Evolutionary conservation across 2,329 filamentous ascomycete genomes (phyloP).

Genomic region (Phaeophleospora eucalypticola): DNA sequence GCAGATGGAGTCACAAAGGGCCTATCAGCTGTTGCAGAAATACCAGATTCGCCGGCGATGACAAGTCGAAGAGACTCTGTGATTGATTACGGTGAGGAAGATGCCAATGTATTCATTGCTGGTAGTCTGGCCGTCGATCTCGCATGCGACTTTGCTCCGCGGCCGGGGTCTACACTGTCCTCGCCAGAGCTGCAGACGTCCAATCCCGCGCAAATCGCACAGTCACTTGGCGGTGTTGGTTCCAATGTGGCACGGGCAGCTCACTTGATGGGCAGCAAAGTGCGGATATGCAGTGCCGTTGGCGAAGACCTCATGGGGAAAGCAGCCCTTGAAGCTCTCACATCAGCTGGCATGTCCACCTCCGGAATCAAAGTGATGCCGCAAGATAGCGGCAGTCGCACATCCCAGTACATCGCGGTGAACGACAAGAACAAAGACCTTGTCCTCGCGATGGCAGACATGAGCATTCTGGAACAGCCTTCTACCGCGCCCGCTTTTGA

Average conservation of each 20-base stretch:
- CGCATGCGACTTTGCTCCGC: conserved; percentile 21
- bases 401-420: conserved; percentile 86
- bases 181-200: conserved; percentile 67
- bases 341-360: conserved; percentile 60
- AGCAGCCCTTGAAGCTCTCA: conserved; percentile 64
- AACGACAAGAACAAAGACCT: conserved; percentile 82
- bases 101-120: conserved; percentile 72
- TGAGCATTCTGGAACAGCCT: conserved; percentile 66
- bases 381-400: conserved; percentile 53
- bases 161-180: conserved; percentile 36
- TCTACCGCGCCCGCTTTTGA: conserved; percentile 27
- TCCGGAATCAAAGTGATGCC: conserved; percentile 54
- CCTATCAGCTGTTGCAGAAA: not conserved
- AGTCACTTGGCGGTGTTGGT: conserved; percentile 85
- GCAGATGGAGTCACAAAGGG: conserved; percentile 12
- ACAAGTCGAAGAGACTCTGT: not conserved
- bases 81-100: not conserved
- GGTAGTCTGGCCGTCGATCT: conserved; percentile 68
- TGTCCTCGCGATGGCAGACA: conserved; percentile 91
- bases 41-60: not conserved
- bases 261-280: conserved; percentile 61
- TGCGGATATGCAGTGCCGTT: conserved; percentile 74
- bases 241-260: conserved; percentile 86
- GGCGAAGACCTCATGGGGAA: conserved; percentile 75
- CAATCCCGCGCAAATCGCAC: conserved; percentile 75